Evolutionary conservation across 2,329 filamentous ascomycete genomes (phyloP).

Genomic region (Sporothrix protearum): DNA sequence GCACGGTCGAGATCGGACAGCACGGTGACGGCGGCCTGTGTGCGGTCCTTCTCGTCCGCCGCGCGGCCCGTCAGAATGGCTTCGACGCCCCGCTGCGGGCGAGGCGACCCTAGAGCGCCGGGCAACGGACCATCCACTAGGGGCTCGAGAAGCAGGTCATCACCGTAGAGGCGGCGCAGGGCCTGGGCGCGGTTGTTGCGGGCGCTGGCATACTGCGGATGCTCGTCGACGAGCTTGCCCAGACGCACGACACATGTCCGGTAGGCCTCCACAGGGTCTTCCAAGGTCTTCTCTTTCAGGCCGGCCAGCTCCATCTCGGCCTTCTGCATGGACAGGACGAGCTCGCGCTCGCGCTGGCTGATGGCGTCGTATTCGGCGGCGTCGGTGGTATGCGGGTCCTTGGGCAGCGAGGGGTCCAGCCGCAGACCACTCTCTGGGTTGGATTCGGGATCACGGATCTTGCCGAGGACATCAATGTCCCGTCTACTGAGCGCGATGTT

Average conservation of each 20-base stretch:
- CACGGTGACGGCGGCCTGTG: constrained; percentile 32
- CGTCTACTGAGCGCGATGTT: constrained; percentile 50
- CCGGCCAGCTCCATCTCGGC: constrained; percentile 53
- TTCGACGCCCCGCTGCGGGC: neutral
- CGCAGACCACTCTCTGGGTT: constrained; percentile 53
- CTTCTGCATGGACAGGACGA: constrained; percentile 53
- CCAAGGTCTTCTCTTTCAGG: constrained; percentile 34
- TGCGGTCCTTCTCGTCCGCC: constrained; percentile 33
- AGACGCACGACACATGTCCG: constrained; percentile 48
- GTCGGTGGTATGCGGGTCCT: constrained; percentile 57
- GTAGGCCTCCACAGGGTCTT: constrained; percentile 45
- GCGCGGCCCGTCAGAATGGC: constrained; percentile 39
- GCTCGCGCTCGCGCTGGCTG: constrained; percentile 49
- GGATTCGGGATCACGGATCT: constrained; percentile 64
- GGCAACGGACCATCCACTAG: neutral
- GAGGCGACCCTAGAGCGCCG: neutral
- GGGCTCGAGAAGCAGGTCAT: constrained; percentile 50
- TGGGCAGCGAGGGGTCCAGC: constrained; percentile 52
- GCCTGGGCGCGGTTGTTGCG: constrained; percentile 73
- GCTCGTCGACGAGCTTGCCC: constrained; percentile 51
- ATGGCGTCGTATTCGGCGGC: constrained; percentile 48
- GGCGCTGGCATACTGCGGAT: constrained; percentile 67
- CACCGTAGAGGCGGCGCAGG: constrained; percentile 58
- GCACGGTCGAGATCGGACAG: constrained; percentile 56
- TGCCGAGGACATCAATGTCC: constrained; percentile 61